A percentile compares a stretch with the other conserved stretches of the same genome.
phyloP scores from a whole-genome alignment of 352 stramenopile species.

The Plasmopara viticola region DNA sequence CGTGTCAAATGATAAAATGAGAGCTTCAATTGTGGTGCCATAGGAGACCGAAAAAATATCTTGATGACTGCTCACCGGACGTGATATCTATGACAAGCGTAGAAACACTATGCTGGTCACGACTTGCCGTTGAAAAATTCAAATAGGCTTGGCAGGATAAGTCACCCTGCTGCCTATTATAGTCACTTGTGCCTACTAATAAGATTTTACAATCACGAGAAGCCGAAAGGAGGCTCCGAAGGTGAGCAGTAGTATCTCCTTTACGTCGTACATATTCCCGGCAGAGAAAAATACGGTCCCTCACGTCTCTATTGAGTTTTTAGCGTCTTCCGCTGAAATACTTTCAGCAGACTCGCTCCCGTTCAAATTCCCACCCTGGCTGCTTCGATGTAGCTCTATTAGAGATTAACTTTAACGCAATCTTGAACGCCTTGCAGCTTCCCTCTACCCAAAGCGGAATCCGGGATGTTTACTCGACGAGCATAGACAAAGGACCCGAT shows the following conservation, averaged over 20 bases:
- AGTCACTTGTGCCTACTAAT: background rate
- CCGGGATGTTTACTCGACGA: too few species aligned
- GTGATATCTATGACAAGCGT: conserved; percentile 9
- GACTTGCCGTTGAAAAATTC: background rate
- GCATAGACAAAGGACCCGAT: too few species aligned
- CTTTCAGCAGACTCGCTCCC: too few species aligned
- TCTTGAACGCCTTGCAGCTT: too few species aligned
- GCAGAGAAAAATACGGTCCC: conserved; percentile 4
- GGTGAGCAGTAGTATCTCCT: conserved; percentile 2
- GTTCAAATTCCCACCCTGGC: background rate
- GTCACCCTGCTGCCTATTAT: background rate
- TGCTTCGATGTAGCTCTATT: too few species aligned
- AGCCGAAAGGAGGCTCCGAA: background rate
- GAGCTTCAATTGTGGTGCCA: background rate
- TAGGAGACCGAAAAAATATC: too few species aligned
- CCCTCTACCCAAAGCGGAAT: too few species aligned
- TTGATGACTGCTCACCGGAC: background rate
- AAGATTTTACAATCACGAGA: background rate
- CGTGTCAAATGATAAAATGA: conserved; percentile 3
- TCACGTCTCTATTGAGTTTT: too few species aligned
- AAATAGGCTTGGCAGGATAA: background rate
- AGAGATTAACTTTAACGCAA: too few species aligned
- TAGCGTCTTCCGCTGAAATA: conserved; percentile 6
- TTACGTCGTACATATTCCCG: conserved; percentile 3
- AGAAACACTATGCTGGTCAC: conserved; percentile 6